phyloP scores from a whole-genome alignment of 2,329 filamentous ascomycete species.

The Stemphylium lycopersici region DNA sequence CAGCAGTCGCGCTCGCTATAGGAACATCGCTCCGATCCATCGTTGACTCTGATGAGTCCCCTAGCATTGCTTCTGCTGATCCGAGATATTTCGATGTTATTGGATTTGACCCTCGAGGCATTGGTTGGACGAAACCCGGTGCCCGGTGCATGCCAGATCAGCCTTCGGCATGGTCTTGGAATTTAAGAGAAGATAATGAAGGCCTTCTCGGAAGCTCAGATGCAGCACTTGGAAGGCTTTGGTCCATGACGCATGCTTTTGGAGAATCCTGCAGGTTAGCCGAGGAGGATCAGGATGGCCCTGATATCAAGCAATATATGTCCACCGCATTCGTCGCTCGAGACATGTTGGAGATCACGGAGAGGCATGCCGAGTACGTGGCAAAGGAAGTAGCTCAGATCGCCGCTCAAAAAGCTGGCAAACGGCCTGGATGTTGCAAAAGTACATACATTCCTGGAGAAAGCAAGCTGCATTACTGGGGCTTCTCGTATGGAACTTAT shows the following conservation, averaged over 20 bases:
- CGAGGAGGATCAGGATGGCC: slow-evolving; percentile 32
- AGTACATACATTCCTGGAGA: slow-evolving; percentile 16
- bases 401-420: not conserved
- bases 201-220: slow-evolving; percentile 51
- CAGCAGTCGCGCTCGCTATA: slow-evolving; percentile 33
- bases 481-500: slow-evolving; percentile 58
- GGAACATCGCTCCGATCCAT: slow-evolving; percentile 36
- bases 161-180: slow-evolving; percentile 45
- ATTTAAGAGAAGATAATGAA: slow-evolving; percentile 44
- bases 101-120: slow-evolving; percentile 54
- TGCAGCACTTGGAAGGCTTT: slow-evolving; percentile 50
- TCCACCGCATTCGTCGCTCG: slow-evolving; percentile 56
- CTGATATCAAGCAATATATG: slow-evolving; percentile 52
- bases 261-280: slow-evolving; percentile 37
- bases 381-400: slow-evolving; percentile 14
- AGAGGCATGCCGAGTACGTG: slow-evolving; percentile 50
- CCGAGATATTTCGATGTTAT: slow-evolving; percentile 52
- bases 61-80: slow-evolving; percentile 15
- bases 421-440: not conserved
- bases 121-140: slow-evolving; percentile 45
- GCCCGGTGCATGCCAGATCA: slow-evolving; percentile 45
- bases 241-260: slow-evolving; percentile 50
- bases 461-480: slow-evolving; percentile 52
- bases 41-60: slow-evolving; percentile 32
- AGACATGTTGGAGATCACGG: slow-evolving; percentile 58